Evolutionary conservation across 1,284 basidiomycete species (phyloP).

Genomic region (Leucoagaricus sp.): DNA sequence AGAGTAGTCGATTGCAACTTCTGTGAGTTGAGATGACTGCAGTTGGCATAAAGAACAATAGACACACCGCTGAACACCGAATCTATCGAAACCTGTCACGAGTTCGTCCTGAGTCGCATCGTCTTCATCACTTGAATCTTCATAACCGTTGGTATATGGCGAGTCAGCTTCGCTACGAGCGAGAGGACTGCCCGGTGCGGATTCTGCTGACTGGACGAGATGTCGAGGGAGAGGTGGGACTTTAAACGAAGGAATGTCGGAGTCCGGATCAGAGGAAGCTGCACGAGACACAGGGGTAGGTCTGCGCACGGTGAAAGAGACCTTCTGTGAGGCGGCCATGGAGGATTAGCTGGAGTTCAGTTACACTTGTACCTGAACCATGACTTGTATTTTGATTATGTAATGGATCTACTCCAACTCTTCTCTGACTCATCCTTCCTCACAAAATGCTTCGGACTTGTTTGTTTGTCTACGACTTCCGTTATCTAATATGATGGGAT

Average conservation of each 20-base stretch:
- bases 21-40: constrained; percentile 65
- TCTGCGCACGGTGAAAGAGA: constrained; percentile 76
- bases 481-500: too few relatives aligned
- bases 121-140: constrained; percentile 62
- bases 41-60: constrained; percentile 19
- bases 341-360: constrained; percentile 14
- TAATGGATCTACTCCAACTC: not conserved
- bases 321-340: constrained; percentile 44
- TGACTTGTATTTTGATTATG: not conserved
- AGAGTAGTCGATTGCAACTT: constrained; percentile 35
- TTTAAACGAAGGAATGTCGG: constrained; percentile 55
- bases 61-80: constrained; percentile 78
- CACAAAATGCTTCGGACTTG: too few relatives aligned
- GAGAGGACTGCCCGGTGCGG: constrained; percentile 58
- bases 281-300: constrained; percentile 64
- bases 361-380: too few relatives aligned
- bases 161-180: constrained; percentile 47
- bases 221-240: constrained; percentile 59
- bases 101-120: constrained; percentile 61
- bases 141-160: constrained; percentile 33
- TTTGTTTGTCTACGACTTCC: too few relatives aligned
- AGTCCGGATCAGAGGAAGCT: constrained; percentile 59
- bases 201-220: constrained; percentile 35
- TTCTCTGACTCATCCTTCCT: too few relatives aligned
- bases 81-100: constrained; percentile 70